Evolutionary conservation across 1,284 basidiomycete species (phyloP), one percentile per base, ranked within the genome.

Genomic region (Sphagnurus paluster): DNA sequence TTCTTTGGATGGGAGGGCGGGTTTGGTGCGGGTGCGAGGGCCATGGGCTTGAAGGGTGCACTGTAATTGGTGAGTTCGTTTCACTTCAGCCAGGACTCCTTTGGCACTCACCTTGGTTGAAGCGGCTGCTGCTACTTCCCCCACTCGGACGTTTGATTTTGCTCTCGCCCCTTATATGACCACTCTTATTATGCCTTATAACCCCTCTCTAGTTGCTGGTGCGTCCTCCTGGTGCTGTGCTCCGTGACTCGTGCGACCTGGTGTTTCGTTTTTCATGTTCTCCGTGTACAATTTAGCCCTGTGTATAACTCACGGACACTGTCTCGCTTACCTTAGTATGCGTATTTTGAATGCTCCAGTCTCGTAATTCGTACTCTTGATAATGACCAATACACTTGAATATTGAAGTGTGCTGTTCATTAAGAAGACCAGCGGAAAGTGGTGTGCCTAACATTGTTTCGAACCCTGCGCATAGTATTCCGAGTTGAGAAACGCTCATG

Each of bases 1-100:
- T 90, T 91, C 65, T 59, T 78, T 11, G 86, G 82, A 14, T 91
- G 88, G 87, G 82, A 87, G 52, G 88, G 88, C 11, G 77, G 75
- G 10, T 68, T 70, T 11, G 88, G 88, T 29, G 83, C 87, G 36
- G 88, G 88, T 17, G 88, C 87, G 29, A 74, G 88, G 16, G 84
- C 85, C 28, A 72, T 90, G 65, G 87, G 82, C 17, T 69, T 85
- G 47, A 72, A 65, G 39, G 64, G 38, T 20, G n/a, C 48, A 47
- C 39, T 35, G 9, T 48, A 11, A 46, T 19, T 11, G 11, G 8
- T 13, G 37, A 29, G 14, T 16, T 5, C 35, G 10, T 11, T 38
- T 8, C n/a, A 1, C 11, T 13, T n/a, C 7, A 3, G 3, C 11
- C 9, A 16, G 19, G 8, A 17, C 9, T 17, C 4, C 24, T 42